Evolutionary conservation across 2,329 filamentous ascomycete genomes (phyloP).

Genomic region (Diaporthe velutina): DNA sequence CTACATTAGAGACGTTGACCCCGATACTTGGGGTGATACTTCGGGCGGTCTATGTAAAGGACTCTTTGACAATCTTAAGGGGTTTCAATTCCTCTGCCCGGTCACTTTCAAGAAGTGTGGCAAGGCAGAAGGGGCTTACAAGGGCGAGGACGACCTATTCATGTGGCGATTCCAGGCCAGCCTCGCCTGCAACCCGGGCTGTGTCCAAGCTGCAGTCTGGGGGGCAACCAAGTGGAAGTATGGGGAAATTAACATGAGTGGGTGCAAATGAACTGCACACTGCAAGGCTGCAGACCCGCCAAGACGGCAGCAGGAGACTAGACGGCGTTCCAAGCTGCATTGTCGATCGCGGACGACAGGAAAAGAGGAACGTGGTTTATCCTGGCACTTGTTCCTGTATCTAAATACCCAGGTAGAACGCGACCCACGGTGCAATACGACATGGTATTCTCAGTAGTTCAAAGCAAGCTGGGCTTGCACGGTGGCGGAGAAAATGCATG

Average conservation of each 20-base stretch:
- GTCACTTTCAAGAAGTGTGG: background rate
- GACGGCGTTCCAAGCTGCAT: background rate
- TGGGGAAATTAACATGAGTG: background rate
- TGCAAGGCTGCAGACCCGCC: background rate
- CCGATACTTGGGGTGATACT: accelerated
- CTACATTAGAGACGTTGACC: background rate
- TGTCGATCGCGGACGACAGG: background rate
- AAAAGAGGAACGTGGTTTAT: background rate
- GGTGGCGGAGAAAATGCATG: too few relatives aligned
- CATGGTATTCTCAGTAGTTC: background rate
- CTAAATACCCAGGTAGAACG: too few relatives aligned
- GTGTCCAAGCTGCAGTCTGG: background rate
- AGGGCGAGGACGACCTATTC: background rate
- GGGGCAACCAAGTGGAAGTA: background rate
- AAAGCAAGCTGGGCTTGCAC: background rate
- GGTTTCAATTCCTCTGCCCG: background rate
- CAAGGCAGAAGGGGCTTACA: too few relatives aligned
- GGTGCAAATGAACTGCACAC: background rate
- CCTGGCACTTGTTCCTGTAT: background rate
- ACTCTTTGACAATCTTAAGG: accelerated
- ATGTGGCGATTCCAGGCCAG: background rate
- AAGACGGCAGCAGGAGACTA: background rate
- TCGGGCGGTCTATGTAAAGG: too few relatives aligned
- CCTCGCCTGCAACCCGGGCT: background rate
- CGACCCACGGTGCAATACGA: background rate